phyloP scores from a whole-genome alignment of 345 rosid genomes.

The Boechera retrofracta region DNA sequence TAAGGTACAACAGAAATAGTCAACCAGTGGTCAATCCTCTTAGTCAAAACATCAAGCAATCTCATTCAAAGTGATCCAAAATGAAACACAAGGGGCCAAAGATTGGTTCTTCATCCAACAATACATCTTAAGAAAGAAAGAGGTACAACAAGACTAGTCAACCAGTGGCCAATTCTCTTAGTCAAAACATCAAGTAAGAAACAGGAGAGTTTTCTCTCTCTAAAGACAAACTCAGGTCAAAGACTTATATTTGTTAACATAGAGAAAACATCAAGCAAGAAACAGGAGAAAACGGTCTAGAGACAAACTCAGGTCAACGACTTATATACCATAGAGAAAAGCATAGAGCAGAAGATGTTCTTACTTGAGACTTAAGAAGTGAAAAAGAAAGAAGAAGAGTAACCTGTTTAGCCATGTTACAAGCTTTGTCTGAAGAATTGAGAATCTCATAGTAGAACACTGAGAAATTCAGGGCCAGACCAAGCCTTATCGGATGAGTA shows the following conservation, averaged over 20 bases:
- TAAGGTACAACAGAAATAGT: slow-evolving; percentile 5
- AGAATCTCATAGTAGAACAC: slow-evolving; percentile 94
- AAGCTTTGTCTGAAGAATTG: slow-evolving; percentile 88
- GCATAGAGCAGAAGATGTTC: not conserved
- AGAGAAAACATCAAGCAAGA: not conserved
- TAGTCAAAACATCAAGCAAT: slow-evolving; percentile 26
- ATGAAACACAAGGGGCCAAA: not conserved
- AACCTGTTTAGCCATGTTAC: slow-evolving; percentile 97
- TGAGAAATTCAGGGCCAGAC: slow-evolving; percentile 83
- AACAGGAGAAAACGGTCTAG: slow-evolving; percentile 2
- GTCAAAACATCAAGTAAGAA: slow-evolving; percentile 26
- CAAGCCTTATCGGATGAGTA: slow-evolving; percentile 90
- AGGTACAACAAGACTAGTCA: slow-evolving; percentile 9
- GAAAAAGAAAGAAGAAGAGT: not conserved
- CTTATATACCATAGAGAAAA: not conserved
- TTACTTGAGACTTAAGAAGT: not conserved
- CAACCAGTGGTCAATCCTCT: slow-evolving; percentile 29
- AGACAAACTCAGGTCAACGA: slow-evolving; percentile 19
- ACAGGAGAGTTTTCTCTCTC: not conserved
- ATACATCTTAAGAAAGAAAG: not conserved
- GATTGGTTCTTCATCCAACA: slow-evolving; percentile 6
- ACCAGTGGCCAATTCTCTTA: slow-evolving; percentile 25
- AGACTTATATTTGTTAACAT: not conserved
- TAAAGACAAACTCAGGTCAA: slow-evolving; percentile 20
- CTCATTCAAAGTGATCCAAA: not conserved